phyloP scores from a whole-genome alignment of 2,329 filamentous ascomycete genomes.

The Pseudopyricularia cyperi region DNA sequence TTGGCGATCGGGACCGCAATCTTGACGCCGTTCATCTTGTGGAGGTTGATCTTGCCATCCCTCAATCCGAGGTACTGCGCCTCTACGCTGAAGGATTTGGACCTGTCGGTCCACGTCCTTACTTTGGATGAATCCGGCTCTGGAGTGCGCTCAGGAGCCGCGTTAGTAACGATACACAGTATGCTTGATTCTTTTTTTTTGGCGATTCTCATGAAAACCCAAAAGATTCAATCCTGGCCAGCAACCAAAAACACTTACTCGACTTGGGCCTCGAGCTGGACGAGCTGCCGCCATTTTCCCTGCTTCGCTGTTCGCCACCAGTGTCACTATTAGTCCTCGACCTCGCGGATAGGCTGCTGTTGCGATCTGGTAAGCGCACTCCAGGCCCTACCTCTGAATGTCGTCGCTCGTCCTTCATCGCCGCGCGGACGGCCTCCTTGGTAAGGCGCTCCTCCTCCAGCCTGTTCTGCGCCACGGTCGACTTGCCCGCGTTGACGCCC shows the following conservation, averaged over 20 bases:
- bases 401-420: constrained; percentile 41
- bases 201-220: background rate
- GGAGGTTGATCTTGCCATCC: constrained; percentile 93
- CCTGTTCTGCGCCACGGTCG: constrained; percentile 63
- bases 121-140: constrained; percentile 76
- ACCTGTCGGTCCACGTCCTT: constrained; percentile 87
- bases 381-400: constrained; percentile 64
- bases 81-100: constrained; percentile 92
- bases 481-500: constrained; percentile 40
- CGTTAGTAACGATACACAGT: background rate
- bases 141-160: constrained; percentile 19
- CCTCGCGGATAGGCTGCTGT: constrained; percentile 61
- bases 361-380: constrained; percentile 62
- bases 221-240: no score
- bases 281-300: constrained; percentile 51
- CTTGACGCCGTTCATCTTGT: constrained; percentile 96
- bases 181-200: no score
- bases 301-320: constrained; percentile 55
- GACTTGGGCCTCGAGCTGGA: constrained; percentile 44
- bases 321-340: constrained; percentile 46
- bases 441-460: constrained; percentile 74
- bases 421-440: constrained; percentile 60
- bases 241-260: constrained; percentile 31
- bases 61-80: constrained; percentile 90
- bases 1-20: constrained; percentile 92